These are phyloP conservation scores for Bromus sterilis DNA, from an alignment of 176 grass and related monocot genomes.

Conservation along the genomic window DNA sequence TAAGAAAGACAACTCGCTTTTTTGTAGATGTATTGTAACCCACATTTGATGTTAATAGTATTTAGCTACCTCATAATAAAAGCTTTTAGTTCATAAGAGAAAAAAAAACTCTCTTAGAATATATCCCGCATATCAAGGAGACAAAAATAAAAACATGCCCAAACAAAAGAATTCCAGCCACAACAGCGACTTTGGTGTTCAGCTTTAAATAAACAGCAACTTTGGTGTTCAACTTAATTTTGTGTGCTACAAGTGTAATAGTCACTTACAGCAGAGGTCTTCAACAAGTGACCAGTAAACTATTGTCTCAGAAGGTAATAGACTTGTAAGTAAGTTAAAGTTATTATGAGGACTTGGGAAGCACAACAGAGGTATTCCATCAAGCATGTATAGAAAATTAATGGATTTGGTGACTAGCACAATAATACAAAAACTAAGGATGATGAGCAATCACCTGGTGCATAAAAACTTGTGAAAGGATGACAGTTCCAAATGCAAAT, in stretches of 20 bases:
- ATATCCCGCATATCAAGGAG: not conserved
- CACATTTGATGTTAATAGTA: not conserved
- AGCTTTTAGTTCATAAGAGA: not conserved
- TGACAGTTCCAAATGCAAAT: no score
- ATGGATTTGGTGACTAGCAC: no score
- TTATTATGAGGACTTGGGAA: no score
- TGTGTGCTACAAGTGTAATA: not conserved
- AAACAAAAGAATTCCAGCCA: not conserved
- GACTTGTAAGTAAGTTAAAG: not conserved
- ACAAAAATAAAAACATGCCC: not conserved
- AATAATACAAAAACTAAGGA: no score
- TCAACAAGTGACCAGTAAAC: not conserved
- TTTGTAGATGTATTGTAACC: no score
- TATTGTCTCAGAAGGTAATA: not conserved
- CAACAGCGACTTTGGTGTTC: not conserved
- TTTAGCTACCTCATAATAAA: not conserved
- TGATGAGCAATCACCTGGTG: no score
- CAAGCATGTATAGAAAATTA: no score
- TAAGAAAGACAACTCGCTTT: no score
- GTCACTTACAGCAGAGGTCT: not conserved
- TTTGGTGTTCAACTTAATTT: not conserved
- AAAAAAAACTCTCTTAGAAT: not conserved
- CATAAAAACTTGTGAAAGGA: no score
- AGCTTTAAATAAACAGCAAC: not conserved
- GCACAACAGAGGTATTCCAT: no score